phyloP scores from a whole-genome alignment of 768 basidiomycete genomes.

The Trametes meyenii region DNA sequence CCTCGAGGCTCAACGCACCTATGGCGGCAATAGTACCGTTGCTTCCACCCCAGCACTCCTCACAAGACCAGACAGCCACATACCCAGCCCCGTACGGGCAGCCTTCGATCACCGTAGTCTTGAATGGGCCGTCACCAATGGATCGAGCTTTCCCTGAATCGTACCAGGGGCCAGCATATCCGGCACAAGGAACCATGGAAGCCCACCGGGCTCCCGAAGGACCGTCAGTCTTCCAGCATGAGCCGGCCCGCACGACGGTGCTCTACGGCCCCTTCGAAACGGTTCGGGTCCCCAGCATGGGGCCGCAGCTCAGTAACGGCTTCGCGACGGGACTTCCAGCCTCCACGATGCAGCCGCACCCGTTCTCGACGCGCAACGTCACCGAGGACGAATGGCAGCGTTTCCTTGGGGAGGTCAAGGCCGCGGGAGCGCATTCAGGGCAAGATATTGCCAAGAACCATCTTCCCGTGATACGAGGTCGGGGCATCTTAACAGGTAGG shows the following conservation, averaged over 20 bases:
- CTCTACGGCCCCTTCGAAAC: constrained; percentile 36
- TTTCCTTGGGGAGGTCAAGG: constrained; percentile 30
- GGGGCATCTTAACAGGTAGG: constrained; percentile 17
- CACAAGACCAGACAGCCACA: not conserved
- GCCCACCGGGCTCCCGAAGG: no score
- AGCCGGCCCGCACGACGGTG: constrained; percentile 9
- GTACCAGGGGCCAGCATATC: no score
- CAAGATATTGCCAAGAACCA: constrained; percentile 17
- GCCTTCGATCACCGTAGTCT: not conserved
- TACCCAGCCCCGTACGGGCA: not conserved
- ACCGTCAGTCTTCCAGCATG: constrained; percentile 30
- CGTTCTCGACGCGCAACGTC: constrained; percentile 54
- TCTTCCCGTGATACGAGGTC: constrained; percentile 9
- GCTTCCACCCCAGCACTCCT: no score
- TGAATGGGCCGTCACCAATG: not conserved
- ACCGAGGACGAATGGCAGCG: constrained; percentile 52
- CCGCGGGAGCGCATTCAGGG: constrained; percentile 5
- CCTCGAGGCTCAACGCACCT: no score
- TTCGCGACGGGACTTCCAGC: constrained; percentile 50
- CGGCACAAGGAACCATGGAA: no score
- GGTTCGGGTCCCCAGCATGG: constrained; percentile 35
- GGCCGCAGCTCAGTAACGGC: constrained; percentile 42
- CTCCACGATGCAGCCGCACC: constrained; percentile 43
- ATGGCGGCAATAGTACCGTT: no score
- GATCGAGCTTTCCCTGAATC: not conserved